phyloP scores from a whole-genome alignment of 805 yeast species.

The Suhomyces prunicola region DNA sequence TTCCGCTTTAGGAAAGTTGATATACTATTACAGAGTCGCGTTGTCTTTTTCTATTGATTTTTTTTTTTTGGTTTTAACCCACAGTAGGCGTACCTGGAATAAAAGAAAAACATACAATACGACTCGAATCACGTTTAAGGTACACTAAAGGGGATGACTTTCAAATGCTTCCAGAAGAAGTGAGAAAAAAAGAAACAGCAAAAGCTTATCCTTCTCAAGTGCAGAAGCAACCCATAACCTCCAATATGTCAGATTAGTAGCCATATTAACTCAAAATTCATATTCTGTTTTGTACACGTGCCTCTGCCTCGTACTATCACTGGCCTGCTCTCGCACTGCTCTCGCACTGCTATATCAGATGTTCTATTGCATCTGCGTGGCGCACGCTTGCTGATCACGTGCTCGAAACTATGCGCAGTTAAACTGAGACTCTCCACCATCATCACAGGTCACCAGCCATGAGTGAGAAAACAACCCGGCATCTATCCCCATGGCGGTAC shows the following conservation, averaged over 20 bases:
- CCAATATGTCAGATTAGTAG: too few species aligned
- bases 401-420: background rate
- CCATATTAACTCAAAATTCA: too few species aligned
- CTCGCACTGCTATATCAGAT: too few species aligned
- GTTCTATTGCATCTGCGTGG: background rate
- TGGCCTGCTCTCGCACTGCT: too few species aligned
- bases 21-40: conserved; percentile 2
- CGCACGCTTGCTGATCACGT: background rate
- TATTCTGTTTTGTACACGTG: too few species aligned
- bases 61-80: background rate
- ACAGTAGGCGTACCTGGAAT: background rate
- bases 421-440: background rate
- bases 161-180: background rate
- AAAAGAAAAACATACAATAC: background rate
- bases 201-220: background rate
- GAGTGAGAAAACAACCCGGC: background rate
- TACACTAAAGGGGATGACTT: background rate
- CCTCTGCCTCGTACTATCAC: too few species aligned
- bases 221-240: background rate
- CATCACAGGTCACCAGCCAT: background rate
- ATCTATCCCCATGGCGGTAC: background rate
- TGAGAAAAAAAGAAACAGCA: background rate
- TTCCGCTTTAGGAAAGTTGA: background rate
- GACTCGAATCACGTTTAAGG: background rate
- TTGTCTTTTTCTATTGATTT: background rate